Base-by-base conservation (phyloP, 352 stramenopile species). In the Pythium coloratum region DNA sequence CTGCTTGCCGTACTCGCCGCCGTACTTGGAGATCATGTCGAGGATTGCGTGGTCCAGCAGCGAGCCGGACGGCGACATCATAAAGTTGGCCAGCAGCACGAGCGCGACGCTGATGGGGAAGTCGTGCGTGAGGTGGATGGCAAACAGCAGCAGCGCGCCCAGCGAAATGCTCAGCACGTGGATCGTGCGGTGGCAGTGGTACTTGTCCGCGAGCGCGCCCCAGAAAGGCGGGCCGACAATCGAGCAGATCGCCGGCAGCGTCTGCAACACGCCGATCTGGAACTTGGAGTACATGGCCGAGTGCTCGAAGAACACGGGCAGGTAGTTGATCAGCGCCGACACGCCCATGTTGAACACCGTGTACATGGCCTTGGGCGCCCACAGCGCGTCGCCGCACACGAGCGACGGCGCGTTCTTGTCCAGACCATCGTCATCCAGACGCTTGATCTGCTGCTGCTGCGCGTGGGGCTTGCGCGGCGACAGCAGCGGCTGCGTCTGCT, bases 1-100 rank as follows among this genome's bases (percentile, higher is more conserved):
- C 69, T 94, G 86, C 70, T 92, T 92, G 71, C 86, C 86, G 66
- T 92, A 94, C 67, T 94, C 86, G 16, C 84, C 84, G 47, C 86
- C 84, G 54, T 88, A 73, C 32, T 82, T 81, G 36, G 82, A 73
- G 49, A 92, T 71, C 47, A 94, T 72, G 42, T 84, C 77, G 9
- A 94, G 67, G 33, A 92, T 72, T 4, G 84, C 81, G 69, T 91
- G 82, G 69, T 94, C 86, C 32, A 92, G 63, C 50, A 94, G 63
- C 32, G 86, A 89, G 18, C 78, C 77, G 0, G 78, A 73, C 3
- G 86, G 82, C n/a, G 75, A 68, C 60, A 75, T 72, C 34, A 89
- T 78, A 61, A 92, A 92, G 67, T 91, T 90, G 44, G 72, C 86
- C 24, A 84, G 46, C 34, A 78, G 42, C 47, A 92, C 72, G 40